phyloP scores from a whole-genome alignment of 2,329 filamentous ascomycete species.

The Cryphonectria parasitica region DNA sequence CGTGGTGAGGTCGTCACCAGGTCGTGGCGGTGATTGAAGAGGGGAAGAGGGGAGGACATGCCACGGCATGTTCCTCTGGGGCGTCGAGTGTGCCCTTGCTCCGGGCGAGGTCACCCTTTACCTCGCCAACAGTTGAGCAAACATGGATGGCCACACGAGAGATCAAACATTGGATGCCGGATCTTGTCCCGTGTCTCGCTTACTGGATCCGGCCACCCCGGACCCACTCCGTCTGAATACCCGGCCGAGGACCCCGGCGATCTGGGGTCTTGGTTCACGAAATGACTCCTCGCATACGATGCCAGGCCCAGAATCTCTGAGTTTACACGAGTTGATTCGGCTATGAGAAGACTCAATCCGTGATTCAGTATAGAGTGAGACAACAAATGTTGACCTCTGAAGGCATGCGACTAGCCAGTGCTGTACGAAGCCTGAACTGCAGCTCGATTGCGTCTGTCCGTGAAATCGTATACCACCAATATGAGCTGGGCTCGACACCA shows the following conservation, averaged over 20 bases:
- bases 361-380: background rate
- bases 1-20: background rate
- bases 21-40: background rate
- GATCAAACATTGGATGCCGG: conserved; percentile 2
- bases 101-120: background rate
- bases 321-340: background rate
- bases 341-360: background rate
- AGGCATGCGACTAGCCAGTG: background rate
- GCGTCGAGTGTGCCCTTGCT: background rate
- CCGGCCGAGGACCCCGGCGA: background rate
- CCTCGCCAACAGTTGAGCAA: background rate
- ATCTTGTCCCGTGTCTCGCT: background rate
- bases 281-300: background rate
- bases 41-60: background rate
- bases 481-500: background rate
- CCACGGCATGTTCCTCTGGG: background rate
- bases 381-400: background rate
- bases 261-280: background rate
- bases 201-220: background rate
- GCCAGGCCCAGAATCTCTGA: background rate
- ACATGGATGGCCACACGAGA: background rate
- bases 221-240: background rate
- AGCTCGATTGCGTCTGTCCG: background rate
- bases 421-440: background rate
- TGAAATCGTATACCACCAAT: background rate